Evolutionary conservation across 202 grass and related monocot species (phyloP), one percentile per base, ranked within the genome.

Genomic region (Miscanthus sacchariflorus): DNA sequence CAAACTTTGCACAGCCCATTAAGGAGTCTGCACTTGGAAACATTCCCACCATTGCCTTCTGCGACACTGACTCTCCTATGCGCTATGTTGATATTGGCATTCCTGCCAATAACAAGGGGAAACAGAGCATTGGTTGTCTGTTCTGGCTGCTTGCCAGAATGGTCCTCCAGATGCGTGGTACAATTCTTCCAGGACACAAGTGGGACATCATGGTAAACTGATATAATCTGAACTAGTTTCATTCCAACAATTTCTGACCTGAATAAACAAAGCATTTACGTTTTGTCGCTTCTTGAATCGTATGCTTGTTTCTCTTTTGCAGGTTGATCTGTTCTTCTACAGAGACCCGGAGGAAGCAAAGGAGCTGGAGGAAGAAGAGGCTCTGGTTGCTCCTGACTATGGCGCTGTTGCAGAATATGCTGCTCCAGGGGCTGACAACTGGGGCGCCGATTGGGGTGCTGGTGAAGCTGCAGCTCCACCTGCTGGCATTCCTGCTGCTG

Each of bases 311-410:
- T 68, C 7, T 33, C 18, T 84, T 78, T 85, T 87, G 85, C 81
- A 99, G 97, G 97, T 99, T 63, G 97, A 99, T 81, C 84, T 99
- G 23, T 99, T 99, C 81, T 99, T 99, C 90, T 99, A 95, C 76
- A 92, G 93, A 67, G 97, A 99, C 28, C 97, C 97, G 3, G 97
- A 99, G 77, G 97, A 99, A 89, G 89, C 97, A 1, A 99, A 99
- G 90, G 94, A 99, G 83, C 88, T 82, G 1, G 97, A 94, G 73
- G 94, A 99, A 44, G 96, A 95, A 66, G 94, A 97, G 10, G 90
- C 87, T 72, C 54, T 87, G 75, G 84, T 78, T 58, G 93, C 70
- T 38, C 89, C 94, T 35, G 90, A 92, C 1, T 92, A 87, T 24
- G 83, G 68, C 4, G 87, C 39, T 6, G 83, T 83, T 70, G 68